Evolutionary conservation across 495 filamentous ascomycete genomes (phyloP).

Genomic region (Talaromyces thailandensis): DNA sequence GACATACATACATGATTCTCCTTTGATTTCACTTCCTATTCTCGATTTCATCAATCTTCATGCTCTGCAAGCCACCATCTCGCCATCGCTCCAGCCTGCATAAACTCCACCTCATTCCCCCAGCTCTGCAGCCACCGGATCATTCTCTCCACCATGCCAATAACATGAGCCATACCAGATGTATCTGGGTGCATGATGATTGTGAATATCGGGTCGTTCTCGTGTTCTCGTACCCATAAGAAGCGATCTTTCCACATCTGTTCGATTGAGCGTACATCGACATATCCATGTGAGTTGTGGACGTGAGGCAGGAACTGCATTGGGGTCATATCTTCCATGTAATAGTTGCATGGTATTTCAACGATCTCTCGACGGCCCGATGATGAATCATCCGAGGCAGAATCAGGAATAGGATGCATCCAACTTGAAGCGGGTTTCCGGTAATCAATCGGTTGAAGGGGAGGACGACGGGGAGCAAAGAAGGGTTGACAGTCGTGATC

Average conservation of each 20-base stretch:
- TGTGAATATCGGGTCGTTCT: constrained; percentile 33
- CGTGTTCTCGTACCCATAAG: constrained; percentile 30
- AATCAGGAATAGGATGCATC: constrained; percentile 45
- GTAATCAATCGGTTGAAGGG: constrained; percentile 44
- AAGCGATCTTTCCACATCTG: constrained; percentile 48
- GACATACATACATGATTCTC: neutral
- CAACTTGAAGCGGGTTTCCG: constrained; percentile 37
- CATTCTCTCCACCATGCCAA: constrained; percentile 50
- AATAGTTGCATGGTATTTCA: constrained; percentile 47
- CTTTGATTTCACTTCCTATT: neutral
- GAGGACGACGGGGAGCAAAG: constrained; percentile 38
- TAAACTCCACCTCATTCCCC: constrained; percentile 40
- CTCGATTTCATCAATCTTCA: neutral
- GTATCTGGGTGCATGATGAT: constrained; percentile 52
- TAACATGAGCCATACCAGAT: constrained; percentile 53
- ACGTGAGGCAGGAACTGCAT: constrained; percentile 42
- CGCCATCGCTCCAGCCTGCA: constrained; percentile 18
- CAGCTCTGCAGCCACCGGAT: constrained; percentile 42
- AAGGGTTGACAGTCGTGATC: constrained; percentile 47
- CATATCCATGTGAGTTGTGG: constrained; percentile 45
- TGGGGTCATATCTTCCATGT: constrained; percentile 51
- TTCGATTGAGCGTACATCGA: constrained; percentile 41
- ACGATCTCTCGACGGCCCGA: constrained; percentile 30
- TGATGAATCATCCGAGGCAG: constrained; percentile 6
- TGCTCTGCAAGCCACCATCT: constrained; percentile 16